These are phyloP conservation scores for Ophiostoma sp. DNA, from an alignment of 2,329 filamentous ascomycete genomes.

Conservation along the genomic window DNA sequence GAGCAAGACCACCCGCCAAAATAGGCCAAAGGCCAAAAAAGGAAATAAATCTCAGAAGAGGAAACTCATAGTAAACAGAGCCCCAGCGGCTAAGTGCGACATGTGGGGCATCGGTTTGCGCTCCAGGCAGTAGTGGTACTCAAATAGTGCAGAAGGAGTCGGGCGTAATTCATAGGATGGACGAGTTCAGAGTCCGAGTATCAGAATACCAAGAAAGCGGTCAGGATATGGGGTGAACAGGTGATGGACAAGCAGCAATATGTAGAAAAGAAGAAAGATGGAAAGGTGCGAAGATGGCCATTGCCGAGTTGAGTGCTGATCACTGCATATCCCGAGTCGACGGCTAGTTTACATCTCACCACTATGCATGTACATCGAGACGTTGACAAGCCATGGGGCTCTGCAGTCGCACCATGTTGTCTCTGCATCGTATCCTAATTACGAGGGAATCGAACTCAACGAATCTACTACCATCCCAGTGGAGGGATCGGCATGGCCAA, in stretches of 20 bases:
- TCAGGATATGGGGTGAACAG: background rate
- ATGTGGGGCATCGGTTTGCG: background rate
- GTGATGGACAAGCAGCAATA: background rate
- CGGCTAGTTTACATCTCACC: too few relatives aligned
- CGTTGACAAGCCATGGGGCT: background rate
- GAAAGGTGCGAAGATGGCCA: too few relatives aligned
- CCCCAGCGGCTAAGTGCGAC: background rate
- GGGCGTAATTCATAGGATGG: background rate
- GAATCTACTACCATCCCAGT: too few relatives aligned
- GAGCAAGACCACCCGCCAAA: too few relatives aligned
- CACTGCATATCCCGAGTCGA: too few relatives aligned
- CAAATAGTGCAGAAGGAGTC: too few relatives aligned
- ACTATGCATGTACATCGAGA: background rate
- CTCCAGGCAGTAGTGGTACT: too few relatives aligned
- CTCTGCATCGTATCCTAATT: too few relatives aligned
- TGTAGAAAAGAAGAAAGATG: background rate
- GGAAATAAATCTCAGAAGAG: conserved; percentile 3
- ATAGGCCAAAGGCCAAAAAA: background rate
- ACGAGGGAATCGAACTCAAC: too few relatives aligned
- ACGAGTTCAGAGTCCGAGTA: too few relatives aligned
- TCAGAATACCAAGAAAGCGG: background rate
- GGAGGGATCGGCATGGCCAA: background rate
- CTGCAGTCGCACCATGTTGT: background rate
- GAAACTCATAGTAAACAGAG: too few relatives aligned
- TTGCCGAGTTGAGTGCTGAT: too few relatives aligned